Evolutionary conservation across 2,329 filamentous ascomycete species (phyloP).

Genomic region (Pleurostoma richardsiae): DNA sequence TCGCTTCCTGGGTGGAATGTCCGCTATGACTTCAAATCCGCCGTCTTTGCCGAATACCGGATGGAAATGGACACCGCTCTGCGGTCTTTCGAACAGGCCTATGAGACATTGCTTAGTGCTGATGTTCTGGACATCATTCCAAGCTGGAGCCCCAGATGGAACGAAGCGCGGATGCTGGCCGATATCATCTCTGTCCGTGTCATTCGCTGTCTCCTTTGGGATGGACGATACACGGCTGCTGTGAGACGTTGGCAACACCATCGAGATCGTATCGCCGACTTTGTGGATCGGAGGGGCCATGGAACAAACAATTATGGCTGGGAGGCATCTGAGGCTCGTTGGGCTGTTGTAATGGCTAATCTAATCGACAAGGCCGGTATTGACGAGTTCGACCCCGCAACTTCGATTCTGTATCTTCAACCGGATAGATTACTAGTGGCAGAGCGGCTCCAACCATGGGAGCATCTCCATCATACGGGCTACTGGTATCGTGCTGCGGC

Average conservation of each 20-base stretch:
- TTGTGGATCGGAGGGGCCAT: constrained; percentile 77
- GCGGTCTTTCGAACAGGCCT: constrained; percentile 80
- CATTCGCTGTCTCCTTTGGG: constrained; percentile 78
- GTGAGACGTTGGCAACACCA: constrained; percentile 78
- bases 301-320: constrained; percentile 88
- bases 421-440: constrained; percentile 55
- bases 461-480: constrained; percentile 59
- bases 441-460: constrained; percentile 58
- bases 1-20: constrained; percentile 86
- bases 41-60: constrained; percentile 84
- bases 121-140: constrained; percentile 87
- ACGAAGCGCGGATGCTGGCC: constrained; percentile 83
- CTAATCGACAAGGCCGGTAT: constrained; percentile 51
- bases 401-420: constrained; percentile 41
- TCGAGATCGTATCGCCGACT: constrained; percentile 65
- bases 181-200: constrained; percentile 78
- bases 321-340: constrained; percentile 86
- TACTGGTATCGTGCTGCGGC: constrained; percentile 63
- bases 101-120: constrained; percentile 74
- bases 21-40: constrained; percentile 91
- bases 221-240: constrained; percentile 71
- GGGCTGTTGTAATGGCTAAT: constrained; percentile 58
- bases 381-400: constrained; percentile 40
- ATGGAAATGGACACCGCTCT: constrained; percentile 87
- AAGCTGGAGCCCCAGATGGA: constrained; percentile 85